A percentile compares a stretch with the other conserved stretches of the same genome.
phyloP scores from a whole-genome alignment of 1,139 yeast species.

The Yamadazyma siamensis region DNA sequence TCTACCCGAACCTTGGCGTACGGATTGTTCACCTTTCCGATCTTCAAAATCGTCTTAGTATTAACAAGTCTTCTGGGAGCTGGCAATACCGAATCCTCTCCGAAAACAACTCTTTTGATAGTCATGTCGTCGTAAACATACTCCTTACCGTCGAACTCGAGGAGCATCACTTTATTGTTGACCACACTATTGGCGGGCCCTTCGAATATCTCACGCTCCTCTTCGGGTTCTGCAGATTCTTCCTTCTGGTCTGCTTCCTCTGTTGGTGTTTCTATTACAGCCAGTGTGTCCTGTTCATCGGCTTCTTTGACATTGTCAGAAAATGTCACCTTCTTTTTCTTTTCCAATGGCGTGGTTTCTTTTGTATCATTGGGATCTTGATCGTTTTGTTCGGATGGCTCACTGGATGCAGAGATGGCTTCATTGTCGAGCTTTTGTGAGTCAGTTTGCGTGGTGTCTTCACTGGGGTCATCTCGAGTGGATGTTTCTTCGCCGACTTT shows the following conservation, averaged over 20 bases:
- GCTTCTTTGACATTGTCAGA: conserved; percentile 21
- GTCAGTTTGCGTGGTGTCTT: not conserved
- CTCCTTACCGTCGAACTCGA: conserved; percentile 35
- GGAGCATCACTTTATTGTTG: conserved; percentile 45
- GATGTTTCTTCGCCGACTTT: not conserved
- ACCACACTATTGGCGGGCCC: conserved; percentile 66
- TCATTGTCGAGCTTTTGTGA: too few relatives aligned
- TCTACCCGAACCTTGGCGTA: conserved; percentile 37
- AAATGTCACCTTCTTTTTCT: conserved; percentile 24
- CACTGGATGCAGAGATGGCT: not conserved
- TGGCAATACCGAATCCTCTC: conserved; percentile 53
- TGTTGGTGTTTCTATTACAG: conserved; percentile 1
- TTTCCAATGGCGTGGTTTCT: conserved; percentile 5
- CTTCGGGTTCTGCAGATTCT: conserved; percentile 4
- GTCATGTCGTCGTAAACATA: conserved; percentile 14
- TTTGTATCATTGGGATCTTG: conserved; percentile 1
- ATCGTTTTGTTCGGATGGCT: conserved; percentile 2
- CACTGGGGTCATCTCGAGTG: not conserved
- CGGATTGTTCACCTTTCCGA: conserved; percentile 43
- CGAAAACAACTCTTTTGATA: conserved; percentile 50
- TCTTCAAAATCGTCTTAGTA: conserved; percentile 51
- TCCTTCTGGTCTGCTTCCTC: conserved; percentile 2
- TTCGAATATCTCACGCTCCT: conserved; percentile 36
- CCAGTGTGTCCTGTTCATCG: conserved; percentile 9
- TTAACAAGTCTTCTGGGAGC: conserved; percentile 53